A percentile compares a stretch with the other conserved stretches of the same genome.
These are phyloP conservation scores for Pyrenochaeta sp. DNA, from an alignment of 2,329 filamentous ascomycete species.

Conservation along the genomic window DNA sequence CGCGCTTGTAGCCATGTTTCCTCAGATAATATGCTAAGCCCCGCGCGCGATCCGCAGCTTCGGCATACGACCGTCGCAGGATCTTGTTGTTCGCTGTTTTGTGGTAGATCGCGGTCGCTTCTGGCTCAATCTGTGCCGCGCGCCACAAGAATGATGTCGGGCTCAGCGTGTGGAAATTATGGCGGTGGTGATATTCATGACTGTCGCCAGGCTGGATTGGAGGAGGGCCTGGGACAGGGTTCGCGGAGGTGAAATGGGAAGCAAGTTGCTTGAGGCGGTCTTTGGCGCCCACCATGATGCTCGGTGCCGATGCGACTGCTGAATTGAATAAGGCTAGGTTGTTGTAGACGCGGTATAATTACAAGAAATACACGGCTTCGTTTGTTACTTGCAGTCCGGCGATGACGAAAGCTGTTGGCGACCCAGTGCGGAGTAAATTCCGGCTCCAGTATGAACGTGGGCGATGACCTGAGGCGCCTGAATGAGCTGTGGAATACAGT, in stretches of 20 bases:
- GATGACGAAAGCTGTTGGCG: conserved; percentile 15
- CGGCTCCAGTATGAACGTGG: conserved; percentile 5
- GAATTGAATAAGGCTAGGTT: not conserved
- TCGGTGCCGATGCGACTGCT: not conserved
- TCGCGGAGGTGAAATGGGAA: conserved; percentile 47
- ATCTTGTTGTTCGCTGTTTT: conserved; percentile 78
- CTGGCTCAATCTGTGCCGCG: conserved; percentile 86
- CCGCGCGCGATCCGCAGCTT: conserved; percentile 84
- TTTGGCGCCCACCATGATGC: conserved; percentile 22
- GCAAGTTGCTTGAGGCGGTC: conserved; percentile 48
- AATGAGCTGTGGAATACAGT: not conserved
- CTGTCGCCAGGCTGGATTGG: conserved; percentile 49
- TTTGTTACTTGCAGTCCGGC: conserved; percentile 2
- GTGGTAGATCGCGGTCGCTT: conserved; percentile 83
- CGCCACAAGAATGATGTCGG: conserved; percentile 88
- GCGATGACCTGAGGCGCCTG: not conserved
- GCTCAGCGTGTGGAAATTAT: conserved; percentile 79
- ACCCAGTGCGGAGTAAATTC: conserved; percentile 27
- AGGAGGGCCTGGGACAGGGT: conserved; percentile 39
- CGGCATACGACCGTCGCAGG: conserved; percentile 78
- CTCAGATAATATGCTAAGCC: conserved; percentile 88
- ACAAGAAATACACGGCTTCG: not conserved
- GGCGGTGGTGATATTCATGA: conserved; percentile 55
- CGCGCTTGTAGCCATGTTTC: conserved; percentile 75
- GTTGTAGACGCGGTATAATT: too few species aligned